phyloP scores from a whole-genome alignment of 805 yeast genomes.

The Wickerhamomyces rabaulensis region DNA sequence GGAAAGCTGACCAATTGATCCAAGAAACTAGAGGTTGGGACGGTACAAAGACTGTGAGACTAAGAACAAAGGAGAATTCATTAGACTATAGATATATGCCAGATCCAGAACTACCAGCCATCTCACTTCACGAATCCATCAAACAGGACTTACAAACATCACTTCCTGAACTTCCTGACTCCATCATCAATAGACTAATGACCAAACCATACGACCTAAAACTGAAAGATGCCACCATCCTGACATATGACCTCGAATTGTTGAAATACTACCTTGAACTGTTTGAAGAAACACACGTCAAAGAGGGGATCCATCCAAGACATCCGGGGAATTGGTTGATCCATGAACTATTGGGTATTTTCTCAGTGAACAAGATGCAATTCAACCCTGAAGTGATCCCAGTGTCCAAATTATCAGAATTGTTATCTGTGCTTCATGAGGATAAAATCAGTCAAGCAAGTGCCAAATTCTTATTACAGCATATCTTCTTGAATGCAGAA shows the following conservation, averaged over 20 bases:
- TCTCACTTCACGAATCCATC: slow-evolving; percentile 42
- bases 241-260: slow-evolving; percentile 47
- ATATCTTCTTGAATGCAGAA: slow-evolving; percentile 47
- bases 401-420: slow-evolving; percentile 42
- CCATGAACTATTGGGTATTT: slow-evolving; percentile 71
- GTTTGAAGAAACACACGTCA: slow-evolving; percentile 22
- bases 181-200: slow-evolving; percentile 40
- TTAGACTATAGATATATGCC: slow-evolving; percentile 93
- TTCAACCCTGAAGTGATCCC: slow-evolving; percentile 32
- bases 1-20: slow-evolving; percentile 25
- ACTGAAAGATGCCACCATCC: slow-evolving; percentile 69
- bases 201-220: slow-evolving; percentile 49
- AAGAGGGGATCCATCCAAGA: slow-evolving; percentile 28
- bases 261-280: slow-evolving; percentile 49
- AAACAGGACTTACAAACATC: slow-evolving; percentile 32
- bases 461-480: slow-evolving; percentile 60
- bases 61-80: slow-evolving; percentile 74
- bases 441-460: slow-evolving; percentile 55
- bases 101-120: slow-evolving; percentile 77
- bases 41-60: slow-evolving; percentile 59
- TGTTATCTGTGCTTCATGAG: slow-evolving; percentile 44
- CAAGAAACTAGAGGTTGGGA: slow-evolving; percentile 91
- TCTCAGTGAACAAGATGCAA: slow-evolving; percentile 43
- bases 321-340: slow-evolving; percentile 72
- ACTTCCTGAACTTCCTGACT: slow-evolving; percentile 63